These are phyloP conservation scores for Candida germanica DNA, from an alignment of 805 yeast genomes.

Conservation along the genomic window DNA sequence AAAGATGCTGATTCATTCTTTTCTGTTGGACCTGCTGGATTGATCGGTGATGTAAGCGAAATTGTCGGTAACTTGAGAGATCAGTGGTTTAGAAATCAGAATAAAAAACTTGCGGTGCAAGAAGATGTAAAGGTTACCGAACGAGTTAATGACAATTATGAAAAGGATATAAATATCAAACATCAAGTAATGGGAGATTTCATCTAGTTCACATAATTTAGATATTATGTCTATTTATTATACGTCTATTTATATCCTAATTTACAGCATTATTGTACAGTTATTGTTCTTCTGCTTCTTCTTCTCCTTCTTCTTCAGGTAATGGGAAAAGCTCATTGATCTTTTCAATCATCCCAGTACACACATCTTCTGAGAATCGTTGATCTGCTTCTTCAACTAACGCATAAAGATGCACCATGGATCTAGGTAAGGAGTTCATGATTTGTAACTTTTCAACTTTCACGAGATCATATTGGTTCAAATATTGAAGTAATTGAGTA, in stretches of 20 bases:
- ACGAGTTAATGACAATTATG: constrained; percentile 1
- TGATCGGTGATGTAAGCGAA: constrained; percentile 63
- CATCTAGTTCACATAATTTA: constrained; percentile 1
- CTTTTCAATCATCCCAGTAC: constrained; percentile 56
- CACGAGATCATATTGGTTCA: constrained; percentile 57
- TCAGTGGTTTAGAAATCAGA: constrained; percentile 22
- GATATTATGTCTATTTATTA: neutral
- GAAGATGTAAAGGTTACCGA: constrained; percentile 1
- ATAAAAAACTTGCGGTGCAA: neutral
- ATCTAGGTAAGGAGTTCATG: constrained; percentile 74
- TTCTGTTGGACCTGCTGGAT: constrained; percentile 69
- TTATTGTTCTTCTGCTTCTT: constrained; percentile 5
- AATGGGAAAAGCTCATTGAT: constrained; percentile 54
- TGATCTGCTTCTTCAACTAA: constrained; percentile 91
- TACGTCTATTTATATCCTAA: constrained; percentile 2
- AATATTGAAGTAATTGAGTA: constrained; percentile 39
- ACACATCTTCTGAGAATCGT: constrained; percentile 67
- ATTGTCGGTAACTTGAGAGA: constrained; percentile 47
- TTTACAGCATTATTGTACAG: neutral
- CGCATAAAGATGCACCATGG: constrained; percentile 74
- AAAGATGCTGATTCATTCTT: constrained; percentile 40
- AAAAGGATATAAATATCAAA: constrained; percentile 4
- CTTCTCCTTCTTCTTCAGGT: constrained; percentile 25
- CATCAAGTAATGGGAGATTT: constrained; percentile 13
- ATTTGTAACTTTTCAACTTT: constrained; percentile 84